Conservation (phyloP, 108 stramenopile genomes). For the Nitzschia inconspicua region DNA sequence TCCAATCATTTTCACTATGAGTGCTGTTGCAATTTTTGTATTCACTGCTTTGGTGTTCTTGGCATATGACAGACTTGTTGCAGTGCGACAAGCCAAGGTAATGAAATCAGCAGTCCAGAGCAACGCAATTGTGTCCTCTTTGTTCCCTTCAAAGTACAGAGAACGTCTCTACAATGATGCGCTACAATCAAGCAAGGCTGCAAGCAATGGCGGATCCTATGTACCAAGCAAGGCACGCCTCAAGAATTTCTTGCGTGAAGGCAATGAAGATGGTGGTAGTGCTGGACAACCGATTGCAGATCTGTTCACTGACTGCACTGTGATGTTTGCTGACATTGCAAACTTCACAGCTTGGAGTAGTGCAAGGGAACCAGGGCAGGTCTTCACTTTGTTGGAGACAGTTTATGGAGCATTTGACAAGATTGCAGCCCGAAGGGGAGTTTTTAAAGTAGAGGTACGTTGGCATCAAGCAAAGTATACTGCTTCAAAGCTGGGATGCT, state of each 20-base stretch:
- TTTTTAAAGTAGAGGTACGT: constrained; percentile 23
- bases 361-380: constrained; percentile 17
- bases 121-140: constrained; percentile 6
- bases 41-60: constrained; percentile 1
- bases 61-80: not conserved
- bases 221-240: constrained; percentile 5
- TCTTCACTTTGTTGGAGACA: constrained; percentile 14
- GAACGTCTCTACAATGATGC: constrained; percentile 42
- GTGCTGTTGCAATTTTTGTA: not conserved
- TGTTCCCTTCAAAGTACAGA: constrained; percentile 28
- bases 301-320: constrained; percentile 11
- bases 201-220: too few species aligned
- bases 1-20: not conserved
- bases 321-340: constrained; percentile 20
- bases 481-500: too few species aligned
- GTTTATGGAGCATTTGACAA: constrained; percentile 11
- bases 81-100: not conserved
- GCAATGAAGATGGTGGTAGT: too few species aligned
- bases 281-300: constrained; percentile 17
- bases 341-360: constrained; percentile 20
- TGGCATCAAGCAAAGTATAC: too few species aligned
- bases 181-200: constrained; percentile 1
- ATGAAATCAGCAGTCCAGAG: not conserved
- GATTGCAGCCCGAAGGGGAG: constrained; percentile 3
- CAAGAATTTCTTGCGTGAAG: not conserved